These are phyloP conservation scores for Akanthomyces lecanii DNA, from an alignment of 2,329 filamentous ascomycete genomes.

Conservation along the genomic window DNA sequence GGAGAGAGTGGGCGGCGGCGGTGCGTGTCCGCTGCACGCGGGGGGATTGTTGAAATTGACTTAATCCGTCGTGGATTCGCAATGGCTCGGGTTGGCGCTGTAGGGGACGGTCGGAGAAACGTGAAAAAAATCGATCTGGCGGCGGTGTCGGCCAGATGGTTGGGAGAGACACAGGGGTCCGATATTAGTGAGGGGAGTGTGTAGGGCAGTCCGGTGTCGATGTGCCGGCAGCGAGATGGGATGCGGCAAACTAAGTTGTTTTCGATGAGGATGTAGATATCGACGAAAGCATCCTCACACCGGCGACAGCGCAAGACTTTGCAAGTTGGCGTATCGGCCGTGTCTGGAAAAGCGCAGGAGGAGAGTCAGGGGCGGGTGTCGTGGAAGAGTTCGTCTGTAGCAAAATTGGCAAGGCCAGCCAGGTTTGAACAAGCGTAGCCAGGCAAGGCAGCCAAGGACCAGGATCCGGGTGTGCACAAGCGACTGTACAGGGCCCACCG, in stretches of 20 bases:
- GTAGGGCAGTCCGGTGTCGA: not conserved
- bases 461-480: constrained; percentile 8
- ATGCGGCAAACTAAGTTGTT: not conserved
- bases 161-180: constrained; percentile 6
- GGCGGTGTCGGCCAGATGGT: constrained; percentile 5
- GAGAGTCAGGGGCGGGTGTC: constrained; percentile 9
- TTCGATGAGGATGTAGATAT: not conserved
- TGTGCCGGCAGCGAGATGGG: not conserved
- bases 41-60: not conserved
- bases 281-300: not conserved
- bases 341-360: not conserved
- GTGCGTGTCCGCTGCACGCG: constrained; percentile 21
- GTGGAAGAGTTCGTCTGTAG: constrained; percentile 12
- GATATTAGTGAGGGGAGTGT: constrained; percentile 2
- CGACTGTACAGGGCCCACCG: constrained; percentile 11
- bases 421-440: not conserved
- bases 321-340: not conserved
- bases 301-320: too few relatives aligned
- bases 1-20: constrained; percentile 20
- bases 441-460: not conserved
- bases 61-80: not conserved
- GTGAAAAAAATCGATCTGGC: not conserved
- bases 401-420: constrained; percentile 7
- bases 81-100: not conserved
- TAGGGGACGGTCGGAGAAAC: not conserved